Base-by-base conservation (phyloP, 1,284 basidiomycete genomes). In the Rhodotorula sp. region DNA sequence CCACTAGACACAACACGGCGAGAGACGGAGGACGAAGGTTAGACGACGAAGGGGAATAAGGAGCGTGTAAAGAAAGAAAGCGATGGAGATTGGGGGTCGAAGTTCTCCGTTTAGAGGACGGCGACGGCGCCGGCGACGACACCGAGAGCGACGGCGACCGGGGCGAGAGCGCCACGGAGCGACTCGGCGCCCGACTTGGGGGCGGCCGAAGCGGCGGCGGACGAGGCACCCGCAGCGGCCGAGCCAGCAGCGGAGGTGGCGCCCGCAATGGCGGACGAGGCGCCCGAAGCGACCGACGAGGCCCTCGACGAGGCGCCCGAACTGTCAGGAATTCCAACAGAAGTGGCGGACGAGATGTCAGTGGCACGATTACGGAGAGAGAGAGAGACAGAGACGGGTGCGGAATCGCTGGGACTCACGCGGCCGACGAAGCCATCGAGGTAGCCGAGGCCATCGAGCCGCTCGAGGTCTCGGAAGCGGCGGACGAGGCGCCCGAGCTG, bases 61-160 rank as follows among this genome's bases (percentile, higher is more conserved):
- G 49, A 26, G 18, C 54, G 29, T 26, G 54, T 29, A 56, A 31
- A 15, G 54, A 56, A 31, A 15, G 54, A 56, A 29, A n/a, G 54
- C 29, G 54, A 16, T 52, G 54, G 29, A 56, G 26, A n/a, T 12
- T 12, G 26, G n/a, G 6, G 23, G 5, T n/a, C 54, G 52, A 43
- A 43, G 39, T 43, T 43, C 39, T 5, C 26, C 39, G 52, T n/a
- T 54, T 54, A 63, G 62, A 63, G 62, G 39, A 63, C 62, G n/a
- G 62, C 62, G 34, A 26, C 62, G 4, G 62, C 62, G 26, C 62
- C 62, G 16, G 52, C 62, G 23, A 52, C 39, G 18, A 63, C 43
- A 14, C 62, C 62, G 20, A 52, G 52, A 12, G 52, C 39, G 39
- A 63, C 62, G 18, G 63, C 63, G 18, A 57, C 51, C 26, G 59